Percentiles rank a stretch among this genome's conserved stretches.
phyloP scores from a whole-genome alignment of 2,329 filamentous ascomycete species.

The Pseudogymnoascus pannorum region DNA sequence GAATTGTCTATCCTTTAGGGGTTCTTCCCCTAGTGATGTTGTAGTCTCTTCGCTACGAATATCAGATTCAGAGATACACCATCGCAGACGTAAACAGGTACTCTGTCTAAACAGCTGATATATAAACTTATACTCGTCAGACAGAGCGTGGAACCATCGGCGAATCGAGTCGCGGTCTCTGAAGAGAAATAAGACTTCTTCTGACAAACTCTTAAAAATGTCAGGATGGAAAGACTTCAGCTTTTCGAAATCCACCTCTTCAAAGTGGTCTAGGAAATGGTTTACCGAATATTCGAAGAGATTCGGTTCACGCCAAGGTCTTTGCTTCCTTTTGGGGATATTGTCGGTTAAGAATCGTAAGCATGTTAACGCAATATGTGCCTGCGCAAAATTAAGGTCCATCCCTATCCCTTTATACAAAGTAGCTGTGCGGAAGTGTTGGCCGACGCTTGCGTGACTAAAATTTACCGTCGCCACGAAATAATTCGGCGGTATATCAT shows the following conservation, averaged over 20 bases:
- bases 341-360: background rate
- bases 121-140: background rate
- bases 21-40: background rate
- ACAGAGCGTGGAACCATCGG: background rate
- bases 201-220: background rate
- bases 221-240: background rate
- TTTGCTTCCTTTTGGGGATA: background rate
- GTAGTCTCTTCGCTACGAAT: background rate
- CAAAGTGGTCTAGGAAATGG: background rate
- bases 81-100: background rate
- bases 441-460: background rate
- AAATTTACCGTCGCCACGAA: background rate
- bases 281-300: background rate
- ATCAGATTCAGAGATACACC: background rate
- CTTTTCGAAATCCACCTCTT: background rate
- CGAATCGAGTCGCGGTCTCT: background rate
- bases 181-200: background rate
- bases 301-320: background rate
- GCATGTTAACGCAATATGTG: background rate
- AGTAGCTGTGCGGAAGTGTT: background rate
- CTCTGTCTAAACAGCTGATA: background rate
- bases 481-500: background rate
- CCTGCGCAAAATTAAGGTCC: background rate
- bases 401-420: background rate
- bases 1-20: background rate